Evolutionary conservation across 2,329 filamentous ascomycete species (phyloP).

Genomic region (Sclerotiophoma versabilis): DNA sequence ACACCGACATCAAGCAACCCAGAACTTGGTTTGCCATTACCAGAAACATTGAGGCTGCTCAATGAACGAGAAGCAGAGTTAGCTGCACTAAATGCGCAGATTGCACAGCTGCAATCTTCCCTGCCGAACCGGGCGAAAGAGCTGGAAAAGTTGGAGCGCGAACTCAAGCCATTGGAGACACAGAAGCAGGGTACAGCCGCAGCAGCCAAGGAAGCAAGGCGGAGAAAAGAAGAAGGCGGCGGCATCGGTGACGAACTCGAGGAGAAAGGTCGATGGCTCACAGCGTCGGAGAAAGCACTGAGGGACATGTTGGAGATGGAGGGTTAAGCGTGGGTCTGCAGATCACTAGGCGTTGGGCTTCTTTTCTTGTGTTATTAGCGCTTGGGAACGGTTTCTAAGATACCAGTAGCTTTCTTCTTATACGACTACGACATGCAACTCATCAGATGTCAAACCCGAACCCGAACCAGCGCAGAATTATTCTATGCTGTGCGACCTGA

Average conservation of each 20-base stretch:
- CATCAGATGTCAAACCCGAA: no score
- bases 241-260: conserved; percentile 77
- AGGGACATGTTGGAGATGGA: conserved; percentile 68
- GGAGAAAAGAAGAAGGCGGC: conserved; percentile 69
- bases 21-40: conserved; percentile 53
- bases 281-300: conserved; percentile 70
- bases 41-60: conserved; percentile 52
- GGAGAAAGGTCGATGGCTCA: conserved; percentile 77
- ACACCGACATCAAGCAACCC: conserved; percentile 48
- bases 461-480: no score
- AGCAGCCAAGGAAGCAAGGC: conserved; percentile 74
- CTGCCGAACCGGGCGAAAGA: conserved; percentile 72
- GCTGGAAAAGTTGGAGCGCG: conserved; percentile 69
- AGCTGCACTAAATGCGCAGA: conserved; percentile 51
- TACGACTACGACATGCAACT: not conserved
- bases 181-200: conserved; percentile 70
- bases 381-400: conserved; percentile 1
- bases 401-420: conserved; percentile 1
- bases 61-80: conserved; percentile 51
- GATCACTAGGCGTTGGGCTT: not conserved
- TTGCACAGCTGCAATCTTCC: conserved; percentile 63
- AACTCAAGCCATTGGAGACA: conserved; percentile 72
- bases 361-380: conserved; percentile 3
- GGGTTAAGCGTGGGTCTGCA: conserved; percentile 17
- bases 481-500: not conserved